A percentile compares a stretch with the other conserved stretches of the same genome.
These are phyloP conservation scores for Sicyos edulis DNA, from an alignment of 306 rosid species.

Conservation along the genomic window DNA sequence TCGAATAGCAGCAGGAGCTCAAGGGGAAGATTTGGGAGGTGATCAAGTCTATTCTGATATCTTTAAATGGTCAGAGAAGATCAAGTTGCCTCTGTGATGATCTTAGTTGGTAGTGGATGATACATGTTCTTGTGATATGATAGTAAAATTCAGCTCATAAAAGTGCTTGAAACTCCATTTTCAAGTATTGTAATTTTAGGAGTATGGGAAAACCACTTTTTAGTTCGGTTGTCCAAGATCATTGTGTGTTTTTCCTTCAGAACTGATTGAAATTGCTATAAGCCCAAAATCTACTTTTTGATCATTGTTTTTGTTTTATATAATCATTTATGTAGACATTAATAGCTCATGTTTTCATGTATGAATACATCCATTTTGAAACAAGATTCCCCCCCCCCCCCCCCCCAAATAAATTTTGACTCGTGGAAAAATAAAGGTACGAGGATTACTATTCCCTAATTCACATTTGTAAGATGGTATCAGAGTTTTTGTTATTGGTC, in stretches of 20 bases:
- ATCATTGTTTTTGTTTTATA: neutral
- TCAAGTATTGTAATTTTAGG: conserved; percentile 10
- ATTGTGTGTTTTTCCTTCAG: conserved; percentile 1
- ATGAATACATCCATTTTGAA: neutral
- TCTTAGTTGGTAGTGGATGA: neutral
- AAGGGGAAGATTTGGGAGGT: conserved; percentile 70
- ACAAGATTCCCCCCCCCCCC: no score
- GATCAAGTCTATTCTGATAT: conserved; percentile 63
- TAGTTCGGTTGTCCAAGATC: conserved; percentile 8
- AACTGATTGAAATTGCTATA: conserved; percentile 4
- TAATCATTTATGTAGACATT: neutral
- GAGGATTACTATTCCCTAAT: no score
- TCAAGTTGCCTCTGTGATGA: conserved; percentile 41
- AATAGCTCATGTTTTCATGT: neutral
- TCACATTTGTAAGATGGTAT: no score
- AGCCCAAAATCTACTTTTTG: neutral
- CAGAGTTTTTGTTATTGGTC: no score
- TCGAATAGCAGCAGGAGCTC: conserved; percentile 72
- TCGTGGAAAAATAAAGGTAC: no score
- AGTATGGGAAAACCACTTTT: conserved; percentile 14
- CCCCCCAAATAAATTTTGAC: no score
- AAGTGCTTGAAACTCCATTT: neutral
- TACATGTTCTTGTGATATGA: neutral
- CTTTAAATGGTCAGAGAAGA: conserved; percentile 71
- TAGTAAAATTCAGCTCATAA: conserved; percentile 10